These are phyloP conservation scores for Naumovozyma baii DNA, from an alignment of 805 yeast genomes.

Conservation along the genomic window DNA sequence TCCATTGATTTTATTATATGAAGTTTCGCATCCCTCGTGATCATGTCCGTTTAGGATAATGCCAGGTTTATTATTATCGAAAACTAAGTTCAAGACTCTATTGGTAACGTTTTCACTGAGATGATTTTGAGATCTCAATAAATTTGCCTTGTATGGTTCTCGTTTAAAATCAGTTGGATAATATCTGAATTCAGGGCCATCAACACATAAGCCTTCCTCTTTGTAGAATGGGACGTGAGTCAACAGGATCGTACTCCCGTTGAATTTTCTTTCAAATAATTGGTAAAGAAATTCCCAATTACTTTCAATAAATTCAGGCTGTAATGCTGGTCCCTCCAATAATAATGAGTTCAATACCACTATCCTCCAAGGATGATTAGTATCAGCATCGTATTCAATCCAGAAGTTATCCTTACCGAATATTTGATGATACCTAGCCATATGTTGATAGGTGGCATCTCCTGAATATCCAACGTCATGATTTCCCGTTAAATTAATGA, in stretches of 20 bases:
- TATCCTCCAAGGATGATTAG: constrained; percentile 70
- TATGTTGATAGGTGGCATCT: constrained; percentile 86
- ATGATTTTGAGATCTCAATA: constrained; percentile 79
- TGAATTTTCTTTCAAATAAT: constrained; percentile 44
- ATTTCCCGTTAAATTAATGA: constrained; percentile 84
- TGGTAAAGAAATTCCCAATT: constrained; percentile 68
- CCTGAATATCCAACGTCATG: constrained; percentile 96
- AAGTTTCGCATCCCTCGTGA: constrained; percentile 82
- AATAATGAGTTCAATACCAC: constrained; percentile 80
- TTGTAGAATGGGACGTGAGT: constrained; percentile 90
- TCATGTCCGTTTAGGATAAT: constrained; percentile 89
- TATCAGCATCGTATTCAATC: constrained; percentile 54
- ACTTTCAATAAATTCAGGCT: constrained; percentile 53
- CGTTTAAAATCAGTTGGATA: constrained; percentile 44
- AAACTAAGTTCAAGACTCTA: constrained; percentile 59
- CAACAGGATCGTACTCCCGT: constrained; percentile 72
- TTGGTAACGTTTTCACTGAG: constrained; percentile 57
- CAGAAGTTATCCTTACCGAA: constrained; percentile 85
- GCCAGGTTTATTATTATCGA: constrained; percentile 60
- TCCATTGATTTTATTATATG: constrained; percentile 43
- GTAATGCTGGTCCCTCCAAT: constrained; percentile 83
- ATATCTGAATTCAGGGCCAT: constrained; percentile 67
- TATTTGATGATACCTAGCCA: constrained; percentile 60
- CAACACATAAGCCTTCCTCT: constrained; percentile 70
- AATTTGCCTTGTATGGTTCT: constrained; percentile 61